Conservation (phyloP, 108 stramenopile species). For the Schizochytrium sp. region DNA sequence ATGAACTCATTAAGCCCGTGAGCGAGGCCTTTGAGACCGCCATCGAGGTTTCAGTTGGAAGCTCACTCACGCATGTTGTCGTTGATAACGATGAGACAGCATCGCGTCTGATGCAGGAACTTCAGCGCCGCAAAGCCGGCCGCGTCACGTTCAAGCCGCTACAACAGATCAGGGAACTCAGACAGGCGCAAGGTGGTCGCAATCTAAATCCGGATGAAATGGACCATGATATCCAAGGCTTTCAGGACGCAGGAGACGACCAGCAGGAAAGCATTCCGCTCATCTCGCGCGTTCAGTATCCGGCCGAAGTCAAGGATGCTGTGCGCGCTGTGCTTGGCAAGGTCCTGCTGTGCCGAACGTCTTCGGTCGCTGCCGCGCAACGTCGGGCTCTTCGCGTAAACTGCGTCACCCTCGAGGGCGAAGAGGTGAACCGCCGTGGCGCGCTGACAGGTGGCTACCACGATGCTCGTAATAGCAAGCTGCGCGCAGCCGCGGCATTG, state of each 20-base stretch:
- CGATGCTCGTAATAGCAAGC: constrained; percentile 46
- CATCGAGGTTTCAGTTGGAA: constrained; percentile 87
- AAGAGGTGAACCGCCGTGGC: constrained; percentile 79
- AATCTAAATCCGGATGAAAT: constrained; percentile 53
- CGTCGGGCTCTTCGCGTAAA: constrained; percentile 59
- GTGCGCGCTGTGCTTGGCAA: constrained; percentile 85
- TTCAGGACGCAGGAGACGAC: constrained; percentile 34
- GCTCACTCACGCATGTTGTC: constrained; percentile 88
- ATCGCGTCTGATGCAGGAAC: constrained; percentile 69
- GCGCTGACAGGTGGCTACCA: constrained; percentile 81
- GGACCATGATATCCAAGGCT: constrained; percentile 53
- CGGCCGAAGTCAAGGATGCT: constrained; percentile 65
- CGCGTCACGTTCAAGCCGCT: constrained; percentile 97
- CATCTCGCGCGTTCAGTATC: constrained; percentile 46
- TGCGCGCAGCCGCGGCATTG: constrained; percentile 45
- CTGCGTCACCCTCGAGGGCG: constrained; percentile 93
- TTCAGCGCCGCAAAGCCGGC: constrained; percentile 74
- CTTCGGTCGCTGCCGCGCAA: background rate
- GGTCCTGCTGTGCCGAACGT: constrained; percentile 61
- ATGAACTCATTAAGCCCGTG: constrained; percentile 76
- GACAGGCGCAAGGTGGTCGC: constrained; percentile 33
- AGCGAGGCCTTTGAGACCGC: constrained; percentile 73
- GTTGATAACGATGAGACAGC: constrained; percentile 95
- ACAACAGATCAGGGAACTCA: constrained; percentile 58
- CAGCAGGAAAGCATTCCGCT: constrained; percentile 25